A percentile compares a stretch with the other conserved stretches of the same genome.
Conservation (phyloP, 2,329 filamentous ascomycete genomes). For the Paecilomyces fulvus region DNA sequence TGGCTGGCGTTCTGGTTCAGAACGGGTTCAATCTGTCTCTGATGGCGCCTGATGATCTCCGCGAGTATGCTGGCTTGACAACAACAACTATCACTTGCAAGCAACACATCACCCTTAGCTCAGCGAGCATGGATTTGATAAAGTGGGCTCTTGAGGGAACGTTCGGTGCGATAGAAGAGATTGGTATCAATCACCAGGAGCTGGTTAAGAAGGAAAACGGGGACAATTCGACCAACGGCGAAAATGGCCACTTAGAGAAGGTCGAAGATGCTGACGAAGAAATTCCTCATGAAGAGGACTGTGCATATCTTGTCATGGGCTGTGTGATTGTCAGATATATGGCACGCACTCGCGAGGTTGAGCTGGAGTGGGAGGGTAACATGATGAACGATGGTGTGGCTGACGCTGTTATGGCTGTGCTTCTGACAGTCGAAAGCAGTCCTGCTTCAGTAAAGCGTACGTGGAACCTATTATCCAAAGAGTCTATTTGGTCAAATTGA, state of each 20-base stretch:
- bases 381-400: constrained; percentile 96
- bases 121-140: constrained; percentile 83
- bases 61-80: constrained; percentile 93
- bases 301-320: constrained; percentile 69
- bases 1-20: constrained; percentile 88
- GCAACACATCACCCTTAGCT: constrained; percentile 78
- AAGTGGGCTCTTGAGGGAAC: constrained; percentile 91
- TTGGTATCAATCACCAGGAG: constrained; percentile 18
- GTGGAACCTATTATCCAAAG: constrained; percentile 15
- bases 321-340: constrained; percentile 75
- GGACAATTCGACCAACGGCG: constrained; percentile 22
- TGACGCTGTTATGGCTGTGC: constrained; percentile 89
- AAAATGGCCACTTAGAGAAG: constrained; percentile 22
- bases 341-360: constrained; percentile 64
- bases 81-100: constrained; percentile 92
- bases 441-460: constrained; percentile 88
- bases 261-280: constrained; percentile 40
- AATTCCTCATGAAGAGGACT: constrained; percentile 26
- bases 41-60: constrained; percentile 92
- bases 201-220: constrained; percentile 18
- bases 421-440: constrained; percentile 86
- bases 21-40: constrained; percentile 96
- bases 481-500: constrained; percentile 8
- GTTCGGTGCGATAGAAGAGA: constrained; percentile 70
- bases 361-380: constrained; percentile 96